A percentile compares a stretch with the other conserved stretches of the same genome.
Conservation (phyloP, 768 basidiomycete genomes). For the Wakefieldia striispora region DNA sequence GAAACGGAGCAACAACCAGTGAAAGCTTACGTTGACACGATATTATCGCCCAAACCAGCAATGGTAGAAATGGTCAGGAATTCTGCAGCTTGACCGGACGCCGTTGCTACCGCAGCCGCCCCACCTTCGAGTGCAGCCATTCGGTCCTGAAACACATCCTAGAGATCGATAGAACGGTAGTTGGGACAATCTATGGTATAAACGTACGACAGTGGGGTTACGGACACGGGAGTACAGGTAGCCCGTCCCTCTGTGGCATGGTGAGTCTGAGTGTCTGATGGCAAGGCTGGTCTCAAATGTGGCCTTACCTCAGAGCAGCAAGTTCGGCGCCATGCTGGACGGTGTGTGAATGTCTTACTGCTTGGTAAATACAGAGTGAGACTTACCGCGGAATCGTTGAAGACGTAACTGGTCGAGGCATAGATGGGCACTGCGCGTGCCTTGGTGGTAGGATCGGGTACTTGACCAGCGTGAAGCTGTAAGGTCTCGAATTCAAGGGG, state of each 20-base stretch:
- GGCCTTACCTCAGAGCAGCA: conserved; percentile 40
- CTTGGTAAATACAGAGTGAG: neutral
- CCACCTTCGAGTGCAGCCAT: conserved; percentile 67
- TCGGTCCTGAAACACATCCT: conserved; percentile 66
- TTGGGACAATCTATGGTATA: neutral
- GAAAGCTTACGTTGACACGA: conserved; percentile 55
- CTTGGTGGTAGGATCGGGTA: conserved; percentile 49
- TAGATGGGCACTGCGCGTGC: conserved; percentile 67
- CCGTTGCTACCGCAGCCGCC: conserved; percentile 51
- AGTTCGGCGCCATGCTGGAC: conserved; percentile 47
- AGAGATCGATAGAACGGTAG: no score
- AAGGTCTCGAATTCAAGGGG: conserved; percentile 58
- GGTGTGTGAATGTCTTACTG: conserved; percentile 2
- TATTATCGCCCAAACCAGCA: conserved; percentile 60
- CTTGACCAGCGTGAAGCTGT: conserved; percentile 62
- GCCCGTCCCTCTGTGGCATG: conserved; percentile 35
- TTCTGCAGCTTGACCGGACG: conserved; percentile 63
- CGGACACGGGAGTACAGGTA: conserved; percentile 55
- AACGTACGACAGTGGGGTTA: conserved; percentile 56
- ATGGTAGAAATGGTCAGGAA: conserved; percentile 57
- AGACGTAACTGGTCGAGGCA: conserved; percentile 52
- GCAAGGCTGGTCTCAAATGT: neutral
- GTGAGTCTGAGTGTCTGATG: neutral
- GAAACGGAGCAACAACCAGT: conserved; percentile 24
- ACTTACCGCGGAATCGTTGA: conserved; percentile 50